Evolutionary conservation across 805 yeast genomes (phyloP).

Genomic region (Starmerella bombicola): DNA sequence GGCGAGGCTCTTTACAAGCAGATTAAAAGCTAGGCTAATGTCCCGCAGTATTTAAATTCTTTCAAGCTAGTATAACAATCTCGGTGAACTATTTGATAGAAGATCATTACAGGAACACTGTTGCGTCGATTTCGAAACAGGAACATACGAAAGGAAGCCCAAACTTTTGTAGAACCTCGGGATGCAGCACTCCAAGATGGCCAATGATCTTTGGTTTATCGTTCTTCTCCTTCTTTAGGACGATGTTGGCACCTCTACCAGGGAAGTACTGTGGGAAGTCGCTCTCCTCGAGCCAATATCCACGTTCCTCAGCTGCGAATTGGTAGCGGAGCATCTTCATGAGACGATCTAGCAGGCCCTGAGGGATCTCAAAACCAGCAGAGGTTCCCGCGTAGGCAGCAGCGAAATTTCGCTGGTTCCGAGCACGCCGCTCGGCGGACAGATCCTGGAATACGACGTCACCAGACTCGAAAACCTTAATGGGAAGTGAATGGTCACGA

Average conservation of each 20-base stretch:
- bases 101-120: slow-evolving; percentile 47
- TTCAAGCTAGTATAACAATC: too few species aligned
- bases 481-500: slow-evolving; percentile 89
- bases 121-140: slow-evolving; percentile 78
- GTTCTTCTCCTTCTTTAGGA: slow-evolving; percentile 36
- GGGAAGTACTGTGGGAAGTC: slow-evolving; percentile 65
- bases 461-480: slow-evolving; percentile 88
- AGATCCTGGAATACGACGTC: slow-evolving; percentile 83
- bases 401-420: slow-evolving; percentile 87
- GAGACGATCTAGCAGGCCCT: slow-evolving; percentile 85
- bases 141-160: slow-evolving; percentile 92
- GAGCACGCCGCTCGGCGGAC: slow-evolving; percentile 73
- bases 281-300: slow-evolving; percentile 36
- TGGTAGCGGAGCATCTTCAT: slow-evolving; percentile 92
- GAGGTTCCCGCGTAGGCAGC: slow-evolving; percentile 91
- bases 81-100: too few species aligned
- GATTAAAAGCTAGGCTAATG: slow-evolving; percentile 3
- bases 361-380: slow-evolving; percentile 87
- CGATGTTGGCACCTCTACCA: slow-evolving; percentile 89
- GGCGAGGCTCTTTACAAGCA: slow-evolving; percentile 54
- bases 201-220: slow-evolving; percentile 39
- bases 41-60: too few species aligned
- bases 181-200: slow-evolving; percentile 86
- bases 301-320: slow-evolving; percentile 59
- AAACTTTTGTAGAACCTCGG: slow-evolving; percentile 74